Base-by-base conservation (phyloP, 75 land plant species). In the Pinus tabuliformis region DNA sequence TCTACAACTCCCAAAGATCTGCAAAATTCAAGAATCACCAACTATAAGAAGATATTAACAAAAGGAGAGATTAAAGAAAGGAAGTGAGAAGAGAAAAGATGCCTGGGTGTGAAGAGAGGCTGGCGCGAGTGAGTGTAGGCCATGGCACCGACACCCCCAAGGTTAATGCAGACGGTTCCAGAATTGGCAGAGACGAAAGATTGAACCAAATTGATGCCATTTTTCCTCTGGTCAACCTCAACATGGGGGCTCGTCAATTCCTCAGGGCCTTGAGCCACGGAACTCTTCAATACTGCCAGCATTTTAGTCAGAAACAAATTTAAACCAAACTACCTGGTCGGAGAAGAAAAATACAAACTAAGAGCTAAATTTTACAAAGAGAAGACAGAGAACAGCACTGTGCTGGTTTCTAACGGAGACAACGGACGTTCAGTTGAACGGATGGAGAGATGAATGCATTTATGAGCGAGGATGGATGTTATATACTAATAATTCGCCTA, bases 91-190 rank as follows among this genome's bases (percentile, higher is more conserved):
- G 3, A 22, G 30, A 30, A 78, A 18, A 3, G 22, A 20, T 78
- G 83, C 87, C 87, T 82, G 56, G 87, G 87, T 14, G 73, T 70
- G 24, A 82, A 52, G 2, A 83, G 75, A 6, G 72, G 77, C 33
- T 86, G 85, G 16, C 73, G 76, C 17, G 59, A 5, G 45, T 79
- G 81, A 75, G 87, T 63, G 71, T 79, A 79, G 22, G 77, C 78
- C 79, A 82, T 83, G 56, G 82, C 63, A 59, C 85, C 72, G 36
- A 52, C 58, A 59, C 76, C 73, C 26, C 64, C 81, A 22, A 86
- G 62, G 21, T 79, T 59, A 26, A 86, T 64, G 26, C 73, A 62
- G 30, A 83, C 65, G 9, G 87, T 57, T 45, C 73, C 78, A 12
- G 85, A 78, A 61, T 58, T 45, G 1, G 81, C 28, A 1, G 45